Evolutionary conservation across 2,329 filamentous ascomycete species (phyloP).

Genomic region (Neonectria magnoliae): DNA sequence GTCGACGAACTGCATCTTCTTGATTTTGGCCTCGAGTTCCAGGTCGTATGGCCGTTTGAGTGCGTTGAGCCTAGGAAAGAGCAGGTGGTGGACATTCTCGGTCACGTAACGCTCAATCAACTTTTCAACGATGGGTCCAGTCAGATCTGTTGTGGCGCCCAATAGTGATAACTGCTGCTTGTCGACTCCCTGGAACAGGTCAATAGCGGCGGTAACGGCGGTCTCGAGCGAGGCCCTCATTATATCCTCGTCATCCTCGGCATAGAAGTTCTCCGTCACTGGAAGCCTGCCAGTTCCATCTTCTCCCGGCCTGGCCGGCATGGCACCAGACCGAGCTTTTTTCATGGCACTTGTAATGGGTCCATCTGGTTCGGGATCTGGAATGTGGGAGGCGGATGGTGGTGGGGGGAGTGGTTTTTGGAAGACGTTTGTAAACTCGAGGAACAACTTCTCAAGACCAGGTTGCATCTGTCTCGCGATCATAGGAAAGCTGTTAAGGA

Average conservation of each 20-base stretch:
- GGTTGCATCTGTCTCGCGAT: slow-evolving; percentile 96
- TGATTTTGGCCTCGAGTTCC: slow-evolving; percentile 88
- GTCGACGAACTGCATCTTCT: slow-evolving; percentile 93
- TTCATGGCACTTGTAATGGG: slow-evolving; percentile 65
- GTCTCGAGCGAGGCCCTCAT: slow-evolving; percentile 92
- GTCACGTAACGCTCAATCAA: slow-evolving; percentile 95
- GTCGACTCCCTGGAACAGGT: slow-evolving; percentile 94
- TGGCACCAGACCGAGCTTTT: slow-evolving; percentile 63
- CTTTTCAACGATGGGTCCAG: slow-evolving; percentile 89
- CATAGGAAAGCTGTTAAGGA: slow-evolving; percentile 91
- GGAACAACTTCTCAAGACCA: slow-evolving; percentile 87
- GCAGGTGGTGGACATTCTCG: slow-evolving; percentile 89
- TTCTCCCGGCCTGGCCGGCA: slow-evolving; percentile 48
- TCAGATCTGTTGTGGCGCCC: slow-evolving; percentile 92
- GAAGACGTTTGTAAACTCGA: slow-evolving; percentile 86
- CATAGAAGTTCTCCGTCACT: slow-evolving; percentile 73
- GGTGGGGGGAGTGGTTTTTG: slow-evolving; percentile 85
- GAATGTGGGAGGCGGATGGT: slow-evolving; percentile 68
- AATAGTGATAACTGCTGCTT: slow-evolving; percentile 93
- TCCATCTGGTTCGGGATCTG: slow-evolving; percentile 67
- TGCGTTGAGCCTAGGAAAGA: slow-evolving; percentile 84
- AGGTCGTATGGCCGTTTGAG: slow-evolving; percentile 84
- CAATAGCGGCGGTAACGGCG: slow-evolving; percentile 91
- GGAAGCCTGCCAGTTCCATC: slow-evolving; percentile 51
- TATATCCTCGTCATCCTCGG: slow-evolving; percentile 89